Conservation (phyloP, 345 rosid genomes). For the thale cress (Arabidopsis thaliana) region TAIR10.1 NC_003074.8:916501-917000, state of each 20-base stretch:
- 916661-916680: constrained; percentile 15
- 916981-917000: constrained; percentile 57
- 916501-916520: constrained; percentile 39
- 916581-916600: constrained; percentile 43
- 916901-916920: constrained; percentile 41
- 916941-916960: constrained; percentile 52
- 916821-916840: background rate
- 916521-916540: constrained; percentile 40
- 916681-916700: constrained; percentile 18
- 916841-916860: background rate
- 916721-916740: constrained; percentile 11
- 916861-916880: constrained; percentile 12
- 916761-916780: constrained; percentile 6
- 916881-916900: constrained; percentile 50
- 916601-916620: constrained; percentile 43
- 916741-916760: background rate
- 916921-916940: constrained; percentile 45
- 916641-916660: constrained; percentile 12
- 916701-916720: constrained; percentile 9
- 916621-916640: constrained; percentile 21
- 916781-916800: constrained; percentile 8
- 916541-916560: constrained; percentile 47
- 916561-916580: constrained; percentile 39
- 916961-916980: constrained; percentile 62
- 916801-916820: background rate